Conservation (phyloP, 2,329 filamentous ascomycete genomes). For the Tolypocladium cylindrosporum region DNA sequence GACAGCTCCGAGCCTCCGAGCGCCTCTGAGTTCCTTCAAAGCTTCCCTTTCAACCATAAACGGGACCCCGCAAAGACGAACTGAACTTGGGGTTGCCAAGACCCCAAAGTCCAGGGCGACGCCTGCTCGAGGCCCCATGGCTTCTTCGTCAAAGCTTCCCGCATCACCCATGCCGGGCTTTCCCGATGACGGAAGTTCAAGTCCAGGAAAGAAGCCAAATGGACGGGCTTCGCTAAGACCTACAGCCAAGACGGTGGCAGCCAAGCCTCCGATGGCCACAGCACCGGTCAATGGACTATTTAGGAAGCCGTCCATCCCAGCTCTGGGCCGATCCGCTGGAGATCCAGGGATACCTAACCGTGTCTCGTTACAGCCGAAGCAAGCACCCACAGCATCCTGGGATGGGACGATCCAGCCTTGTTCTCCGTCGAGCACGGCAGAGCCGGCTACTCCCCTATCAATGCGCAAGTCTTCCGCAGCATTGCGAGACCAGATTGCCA, state of each 20-base stretch:
- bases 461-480: constrained; percentile 63
- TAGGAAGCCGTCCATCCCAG: constrained; percentile 42
- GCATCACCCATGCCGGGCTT: constrained; percentile 12
- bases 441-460: constrained; percentile 11
- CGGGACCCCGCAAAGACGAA: constrained; percentile 29
- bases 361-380: neutral
- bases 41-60: constrained; percentile 31
- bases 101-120: constrained; percentile 14
- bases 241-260: constrained; percentile 36
- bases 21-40: constrained; percentile 33
- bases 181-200: constrained; percentile 21
- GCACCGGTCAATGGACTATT: constrained; percentile 44
- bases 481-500: constrained; percentile 83
- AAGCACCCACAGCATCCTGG: constrained; percentile 12
- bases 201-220: constrained; percentile 24
- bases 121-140: constrained; percentile 12
- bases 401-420: constrained; percentile 18
- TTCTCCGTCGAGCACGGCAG: constrained; percentile 8
- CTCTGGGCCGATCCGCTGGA: constrained; percentile 18
- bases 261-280: constrained; percentile 36
- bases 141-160: constrained; percentile 14
- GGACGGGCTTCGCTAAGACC: constrained; percentile 22
- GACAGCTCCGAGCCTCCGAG: constrained; percentile 26
- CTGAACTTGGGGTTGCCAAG: constrained; percentile 9
- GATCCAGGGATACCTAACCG: neutral